Evolutionary conservation across 2,329 filamentous ascomycete genomes (phyloP), one percentile per base, ranked within the genome.

Genomic region (Penicillium freii): DNA sequence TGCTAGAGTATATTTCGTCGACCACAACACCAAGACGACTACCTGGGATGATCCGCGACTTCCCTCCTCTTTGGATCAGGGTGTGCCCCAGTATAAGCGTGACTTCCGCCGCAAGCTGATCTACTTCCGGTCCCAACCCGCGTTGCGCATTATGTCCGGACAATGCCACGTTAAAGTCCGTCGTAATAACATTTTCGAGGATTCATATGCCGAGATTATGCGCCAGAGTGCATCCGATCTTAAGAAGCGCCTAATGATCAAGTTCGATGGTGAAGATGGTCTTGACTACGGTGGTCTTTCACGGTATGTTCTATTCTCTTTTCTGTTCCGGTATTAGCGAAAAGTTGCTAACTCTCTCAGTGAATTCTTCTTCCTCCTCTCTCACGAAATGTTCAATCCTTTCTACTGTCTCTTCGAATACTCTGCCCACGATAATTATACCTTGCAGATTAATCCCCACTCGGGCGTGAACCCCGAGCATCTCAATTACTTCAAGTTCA

Each of bases 341-440:
- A 44, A 6, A n/a, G 10, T 54, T 61, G 49, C 73, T 76, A 61
- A 77, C 63, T 23, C 40, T 47, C 9, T 33, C 49, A 86, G 92
- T 84, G 94, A 99, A 78, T 99, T 99, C 82, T 99, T 99, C 83
- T 99, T 99, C 86, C 82, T 99, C 40, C 85, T 99, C 54, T 97
- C 93, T 17, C 94, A 99, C 78, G 94, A 99, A 81, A 99, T 99
- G 94, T 99, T 99, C 81, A 99, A 99, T 76, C 94, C 94, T 33
- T 99, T 99, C 80, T 99, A 99, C 81, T 99, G 94, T 75, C 83
- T 99, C 53, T 99, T 99, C 81, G 94, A 99, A 79, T 99, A 99
- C 77, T 97, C 94, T 27, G 94, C 94, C 39, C 94, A 99, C 81
- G 94, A 99, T 85, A 99, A 99, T 80, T 99, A 99, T 80, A 99